Evolutionary conservation across 768 basidiomycete genomes (phyloP).

Genomic region (Boletus edulis): DNA sequence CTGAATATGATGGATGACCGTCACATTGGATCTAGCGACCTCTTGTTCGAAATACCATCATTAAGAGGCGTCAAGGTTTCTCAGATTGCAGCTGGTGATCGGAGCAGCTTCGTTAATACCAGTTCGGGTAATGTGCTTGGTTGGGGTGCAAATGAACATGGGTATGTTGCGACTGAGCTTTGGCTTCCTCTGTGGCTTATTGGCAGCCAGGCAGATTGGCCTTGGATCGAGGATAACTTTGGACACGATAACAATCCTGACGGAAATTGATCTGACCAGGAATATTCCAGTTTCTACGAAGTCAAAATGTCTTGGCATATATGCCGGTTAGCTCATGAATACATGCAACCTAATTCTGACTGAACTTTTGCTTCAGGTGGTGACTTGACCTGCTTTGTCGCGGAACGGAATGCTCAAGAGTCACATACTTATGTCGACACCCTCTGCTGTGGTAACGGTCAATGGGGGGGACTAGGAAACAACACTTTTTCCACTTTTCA

Average conservation of each 20-base stretch:
- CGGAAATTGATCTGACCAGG: conserved; percentile 77
- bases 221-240: conserved; percentile 61
- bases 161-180: conserved; percentile 40
- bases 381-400: conserved; percentile 74
- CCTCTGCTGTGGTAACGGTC: conserved; percentile 80
- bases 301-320: conserved; percentile 62
- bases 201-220: conserved; percentile 67
- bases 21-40: conserved; percentile 63
- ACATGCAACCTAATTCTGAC: not conserved
- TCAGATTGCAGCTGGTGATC: conserved; percentile 69
- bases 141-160: conserved; percentile 88
- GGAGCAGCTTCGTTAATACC: conserved; percentile 73
- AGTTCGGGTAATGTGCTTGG: conserved; percentile 71
- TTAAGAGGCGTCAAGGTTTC: conserved; percentile 60
- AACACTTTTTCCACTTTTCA: conserved; percentile 63
- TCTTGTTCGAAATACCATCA: conserved; percentile 74
- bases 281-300: conserved; percentile 46
- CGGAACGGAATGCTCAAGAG: conserved; percentile 48
- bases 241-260: conserved; percentile 74
- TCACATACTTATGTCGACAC: conserved; percentile 47
- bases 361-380: conserved; percentile 46
- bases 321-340: conserved; percentile 48
- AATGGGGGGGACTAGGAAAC: conserved; percentile 77
- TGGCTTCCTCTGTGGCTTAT: not conserved
- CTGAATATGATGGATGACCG: conserved; percentile 31